Evolutionary conservation across 192 early-diverging fungal species (phyloP).

Genomic region (Coemansia sp.): DNA sequence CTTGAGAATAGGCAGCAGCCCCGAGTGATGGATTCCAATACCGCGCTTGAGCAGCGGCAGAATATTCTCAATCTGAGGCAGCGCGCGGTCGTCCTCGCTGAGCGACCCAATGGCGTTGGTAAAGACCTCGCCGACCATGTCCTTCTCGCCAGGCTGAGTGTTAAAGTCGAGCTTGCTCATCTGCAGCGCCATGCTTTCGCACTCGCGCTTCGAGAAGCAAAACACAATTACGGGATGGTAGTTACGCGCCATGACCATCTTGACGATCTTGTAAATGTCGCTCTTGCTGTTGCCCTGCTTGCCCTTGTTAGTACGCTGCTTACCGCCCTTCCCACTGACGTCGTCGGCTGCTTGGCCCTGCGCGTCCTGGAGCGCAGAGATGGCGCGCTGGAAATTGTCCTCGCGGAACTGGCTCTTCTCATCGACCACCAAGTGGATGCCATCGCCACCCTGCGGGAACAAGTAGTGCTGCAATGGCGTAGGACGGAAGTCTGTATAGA

Average conservation of each 20-base stretch:
- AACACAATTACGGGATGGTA: conserved; percentile 99
- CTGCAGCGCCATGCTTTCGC: conserved; percentile 88
- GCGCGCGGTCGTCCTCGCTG: conserved; percentile 83
- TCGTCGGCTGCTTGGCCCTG: conserved; percentile 64
- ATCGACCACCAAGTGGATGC: conserved; percentile 95
- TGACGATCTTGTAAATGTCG: conserved; percentile 93
- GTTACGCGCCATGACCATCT: conserved; percentile 93
- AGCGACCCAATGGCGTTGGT: conserved; percentile 84
- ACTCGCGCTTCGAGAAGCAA: conserved; percentile 92
- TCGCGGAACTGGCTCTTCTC: conserved; percentile 94
- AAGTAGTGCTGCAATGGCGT: conserved; percentile 98
- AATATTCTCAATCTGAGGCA: conserved; percentile 94
- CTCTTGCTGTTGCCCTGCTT: conserved; percentile 62
- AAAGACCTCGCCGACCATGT: conserved; percentile 83
- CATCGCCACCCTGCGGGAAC: conserved; percentile 88
- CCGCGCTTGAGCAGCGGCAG: conserved; percentile 90
- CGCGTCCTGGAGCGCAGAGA: conserved; percentile 69
- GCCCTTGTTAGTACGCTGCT: conserved; percentile 61
- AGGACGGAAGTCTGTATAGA: conserved; percentile 96
- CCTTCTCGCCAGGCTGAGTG: conserved; percentile 71
- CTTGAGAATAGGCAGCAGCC: conserved; percentile 93
- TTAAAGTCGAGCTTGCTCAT: conserved; percentile 96
- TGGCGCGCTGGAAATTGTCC: conserved; percentile 93
- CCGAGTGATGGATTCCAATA: conserved; percentile 97
- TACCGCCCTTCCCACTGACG: conserved; percentile 47